Evolutionary conservation across 2,329 filamentous ascomycete genomes (phyloP), one percentile per base, ranked within the genome.

Genomic region (Fusarium odoratissimum): DNA sequence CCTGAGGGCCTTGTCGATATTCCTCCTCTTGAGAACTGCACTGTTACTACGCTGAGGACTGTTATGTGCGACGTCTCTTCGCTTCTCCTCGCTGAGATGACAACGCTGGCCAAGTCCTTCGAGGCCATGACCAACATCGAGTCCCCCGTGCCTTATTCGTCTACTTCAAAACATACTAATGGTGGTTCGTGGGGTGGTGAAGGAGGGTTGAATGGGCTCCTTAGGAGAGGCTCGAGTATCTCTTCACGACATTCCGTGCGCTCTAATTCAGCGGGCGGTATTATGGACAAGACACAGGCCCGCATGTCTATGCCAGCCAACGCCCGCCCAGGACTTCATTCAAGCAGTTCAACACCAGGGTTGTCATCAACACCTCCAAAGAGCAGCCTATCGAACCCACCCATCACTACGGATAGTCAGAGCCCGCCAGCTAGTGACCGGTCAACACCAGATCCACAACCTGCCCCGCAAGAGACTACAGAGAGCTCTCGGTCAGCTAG

Each of bases 281-380:
- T 86, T 64, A 64, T 83, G 44, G 92, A 93, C 78, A 90, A 89
- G 75, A 84, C 87, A 55, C 85, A 90, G 48, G 86, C 89, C 65
- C 91, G 94, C 69, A 95, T 95, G 92, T 95, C 94, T 3, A 93
- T 95, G 91, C 94, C 92, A 79, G 88, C 89, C 25, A 85, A 89
- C 75, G 82, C 88, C 79, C 75, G 79, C 6, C 74, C 78, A 5
- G 83, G 80, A 9, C 83, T 85, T 48, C 83, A 81, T 5, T 86
- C 86, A 0, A 83, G 78, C 68, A 84, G 79, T 56, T 84, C 87
- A 8, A 85, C 84, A 0, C 85, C 87, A 5, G 82, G 80, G 1
- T 81, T 87, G 14, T 86, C 88, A 4, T 86, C 87, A 1, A 88
- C 87, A 0, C 86, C 87, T 0, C 82, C 84, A 13, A 85, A 84